phyloP scores from a whole-genome alignment of 306 rosid genomes.

The Carpinus fangiana region DNA sequence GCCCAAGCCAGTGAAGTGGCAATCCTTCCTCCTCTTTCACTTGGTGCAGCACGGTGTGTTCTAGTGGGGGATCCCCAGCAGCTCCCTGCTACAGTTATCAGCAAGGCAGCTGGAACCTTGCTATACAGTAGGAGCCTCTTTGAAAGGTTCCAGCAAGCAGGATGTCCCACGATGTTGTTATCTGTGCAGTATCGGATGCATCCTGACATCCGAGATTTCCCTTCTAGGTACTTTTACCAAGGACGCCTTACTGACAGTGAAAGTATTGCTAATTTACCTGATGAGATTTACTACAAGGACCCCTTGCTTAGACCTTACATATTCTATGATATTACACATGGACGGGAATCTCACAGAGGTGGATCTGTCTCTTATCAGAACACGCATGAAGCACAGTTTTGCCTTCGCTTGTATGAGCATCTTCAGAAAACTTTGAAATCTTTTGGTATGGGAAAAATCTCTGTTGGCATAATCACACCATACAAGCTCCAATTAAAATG shows the following conservation, averaged over 20 bases:
- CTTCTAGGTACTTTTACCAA: slow-evolving; percentile 94
- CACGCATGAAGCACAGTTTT: slow-evolving; percentile 88
- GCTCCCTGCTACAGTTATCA: slow-evolving; percentile 98
- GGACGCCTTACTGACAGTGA: slow-evolving; percentile 94
- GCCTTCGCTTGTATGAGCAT: slow-evolving; percentile 86
- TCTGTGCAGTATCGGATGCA: slow-evolving; percentile 99
- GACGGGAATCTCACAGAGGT: slow-evolving; percentile 95
- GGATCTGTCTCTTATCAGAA: slow-evolving; percentile 96
- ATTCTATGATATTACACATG: slow-evolving; percentile 90
- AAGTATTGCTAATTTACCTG: slow-evolving; percentile 72
- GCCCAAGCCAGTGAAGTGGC: slow-evolving; percentile 99
- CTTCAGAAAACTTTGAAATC: slow-evolving; percentile 72
- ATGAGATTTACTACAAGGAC: slow-evolving; percentile 81
- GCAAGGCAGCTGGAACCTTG: slow-evolving; percentile 99
- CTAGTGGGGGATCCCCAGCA: slow-evolving; percentile 99
- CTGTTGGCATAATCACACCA: slow-evolving; percentile 96
- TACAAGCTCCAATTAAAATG: slow-evolving; percentile 97
- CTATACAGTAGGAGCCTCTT: slow-evolving; percentile 95
- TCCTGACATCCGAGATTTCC: slow-evolving; percentile 94
- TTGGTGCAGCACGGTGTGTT: slow-evolving; percentile 98
- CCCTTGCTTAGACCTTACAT: slow-evolving; percentile 80
- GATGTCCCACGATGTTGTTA: slow-evolving; percentile 93
- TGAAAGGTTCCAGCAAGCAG: slow-evolving; percentile 94
- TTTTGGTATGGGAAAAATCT: slow-evolving; percentile 57
- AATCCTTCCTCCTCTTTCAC: slow-evolving; percentile 93